A percentile compares a stretch with the other conserved stretches of the same genome.
These are phyloP conservation scores for Glycine soja DNA, from an alignment of 306 rosid genomes.

Conservation along the genomic window DNA sequence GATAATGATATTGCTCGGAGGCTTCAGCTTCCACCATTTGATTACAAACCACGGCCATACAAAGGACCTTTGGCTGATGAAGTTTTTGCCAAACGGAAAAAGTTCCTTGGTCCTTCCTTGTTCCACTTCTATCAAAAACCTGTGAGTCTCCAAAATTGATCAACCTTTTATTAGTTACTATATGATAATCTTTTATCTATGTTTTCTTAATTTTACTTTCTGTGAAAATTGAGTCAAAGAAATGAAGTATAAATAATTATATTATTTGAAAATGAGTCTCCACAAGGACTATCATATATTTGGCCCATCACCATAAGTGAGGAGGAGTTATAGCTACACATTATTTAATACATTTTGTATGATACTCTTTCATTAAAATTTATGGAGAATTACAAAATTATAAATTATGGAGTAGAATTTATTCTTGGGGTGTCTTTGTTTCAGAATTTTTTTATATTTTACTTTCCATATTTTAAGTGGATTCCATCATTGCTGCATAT, in stretches of 20 bases:
- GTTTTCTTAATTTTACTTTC: background rate
- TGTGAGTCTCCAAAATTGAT: slow-evolving; percentile 44
- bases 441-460: background rate
- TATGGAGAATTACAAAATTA: too few relatives aligned
- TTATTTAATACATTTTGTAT: too few relatives aligned
- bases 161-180: background rate
- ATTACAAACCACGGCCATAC: slow-evolving; percentile 64
- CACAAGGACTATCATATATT: background rate
- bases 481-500: background rate
- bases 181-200: background rate
- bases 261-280: background rate
- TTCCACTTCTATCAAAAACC: slow-evolving; percentile 80
- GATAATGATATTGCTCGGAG: slow-evolving; percentile 7
- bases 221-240: background rate
- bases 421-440: background rate
- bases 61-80: slow-evolving; percentile 66
- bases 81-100: slow-evolving; percentile 67
- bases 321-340: too few relatives aligned
- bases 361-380: too few relatives aligned
- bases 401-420: too few relatives aligned
- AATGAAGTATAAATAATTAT: too few relatives aligned
- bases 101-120: slow-evolving; percentile 77
- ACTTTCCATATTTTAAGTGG: too few relatives aligned
- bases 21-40: slow-evolving; percentile 61
- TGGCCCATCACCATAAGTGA: too few relatives aligned